Base-by-base conservation (phyloP, 2,329 filamentous ascomycete species). In the Talaromyces amestolkiae region DNA sequence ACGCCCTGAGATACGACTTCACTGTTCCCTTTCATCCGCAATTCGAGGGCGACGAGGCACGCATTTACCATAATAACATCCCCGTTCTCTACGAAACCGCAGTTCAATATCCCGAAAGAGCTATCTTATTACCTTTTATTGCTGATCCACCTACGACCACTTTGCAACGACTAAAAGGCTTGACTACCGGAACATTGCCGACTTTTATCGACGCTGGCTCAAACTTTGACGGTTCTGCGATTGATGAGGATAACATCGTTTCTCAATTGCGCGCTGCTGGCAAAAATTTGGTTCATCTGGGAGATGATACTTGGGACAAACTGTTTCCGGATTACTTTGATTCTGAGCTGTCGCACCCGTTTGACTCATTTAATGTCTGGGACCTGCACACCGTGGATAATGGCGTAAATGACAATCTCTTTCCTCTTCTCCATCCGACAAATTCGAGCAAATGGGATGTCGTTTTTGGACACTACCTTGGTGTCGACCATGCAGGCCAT, bases 321-420 rank as follows among this genome's bases (percentile, higher is more conserved):
- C 82, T 99, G 17, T 99, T 98, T 75, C 95, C 95, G 0, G 91
- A 85, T n/a, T 93, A 96, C 77, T 99, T 99, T 72, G 89, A 97
- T 76, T 81, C 88, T 9, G 91, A 94, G 65, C 87, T 97, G 65
- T 97, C 93, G 70, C 87, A 85, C 71, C 87, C 95, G 0, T 99
- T 97, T 77, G 94, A 98, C 76, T 98, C 94, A 68, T 96, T 99
- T 81, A 97, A 98, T 74, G 95, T 98, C 7, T 97, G 93, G 92
- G 95, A 99, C 76, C 79, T 99, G 72, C 93, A 98, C 76, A 98
- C 95, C 0, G 91, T 99, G 2, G 95, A 99, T 75, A 94, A 97
- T 73, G 95, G 95, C 0, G 95, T 99, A 27, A 90, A 89, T 13
- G 91, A 96, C 70, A 91, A 98, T 78, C 88, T 99, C 7, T 78